phyloP scores from a whole-genome alignment of 495 filamentous ascomycete genomes.

The Chlorociboria aeruginascens region DNA sequence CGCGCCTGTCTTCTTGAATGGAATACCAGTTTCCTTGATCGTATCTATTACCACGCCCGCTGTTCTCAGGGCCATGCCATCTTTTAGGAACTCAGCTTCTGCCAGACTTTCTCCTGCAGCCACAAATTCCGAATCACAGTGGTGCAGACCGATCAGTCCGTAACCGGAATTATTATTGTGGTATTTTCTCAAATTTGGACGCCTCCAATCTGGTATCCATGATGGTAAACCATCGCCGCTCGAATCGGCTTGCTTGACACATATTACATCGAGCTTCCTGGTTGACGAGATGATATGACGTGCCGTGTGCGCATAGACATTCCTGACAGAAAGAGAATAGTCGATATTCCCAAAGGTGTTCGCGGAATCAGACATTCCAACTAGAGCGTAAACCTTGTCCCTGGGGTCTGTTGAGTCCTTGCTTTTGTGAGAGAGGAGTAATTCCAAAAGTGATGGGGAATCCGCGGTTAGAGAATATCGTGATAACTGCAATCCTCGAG shows the following conservation, averaged over 20 bases:
- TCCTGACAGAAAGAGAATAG: conserved; percentile 4
- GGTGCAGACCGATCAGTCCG: conserved; percentile 7
- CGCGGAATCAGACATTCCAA: conserved; percentile 10
- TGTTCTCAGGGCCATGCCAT: conserved; percentile 5
- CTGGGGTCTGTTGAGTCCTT: conserved; percentile 16
- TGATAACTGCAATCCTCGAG: conserved; percentile 6
- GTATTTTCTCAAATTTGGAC: not conserved
- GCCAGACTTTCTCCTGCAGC: conserved; percentile 6
- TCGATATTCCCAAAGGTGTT: conserved; percentile 11
- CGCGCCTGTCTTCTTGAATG: conserved; percentile 3
- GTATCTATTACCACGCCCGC: conserved; percentile 6
- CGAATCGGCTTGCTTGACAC: conserved; percentile 11
- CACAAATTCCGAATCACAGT: conserved; percentile 1
- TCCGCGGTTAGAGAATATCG: conserved; percentile 3
- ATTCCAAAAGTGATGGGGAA: conserved; percentile 9
- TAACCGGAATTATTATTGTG: not conserved
- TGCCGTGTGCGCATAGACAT: conserved; percentile 12
- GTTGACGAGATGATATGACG: conserved; percentile 11
- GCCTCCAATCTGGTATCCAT: conserved; percentile 18
- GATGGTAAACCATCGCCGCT: conserved; percentile 5
- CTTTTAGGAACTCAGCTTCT: not conserved
- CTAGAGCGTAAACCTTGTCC: conserved; percentile 18
- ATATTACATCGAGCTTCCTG: conserved; percentile 14
- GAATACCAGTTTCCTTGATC: not conserved
- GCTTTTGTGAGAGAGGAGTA: conserved; percentile 14